phyloP scores from a whole-genome alignment of 768 basidiomycete species.

The Brasilioporus rufonigricans region DNA sequence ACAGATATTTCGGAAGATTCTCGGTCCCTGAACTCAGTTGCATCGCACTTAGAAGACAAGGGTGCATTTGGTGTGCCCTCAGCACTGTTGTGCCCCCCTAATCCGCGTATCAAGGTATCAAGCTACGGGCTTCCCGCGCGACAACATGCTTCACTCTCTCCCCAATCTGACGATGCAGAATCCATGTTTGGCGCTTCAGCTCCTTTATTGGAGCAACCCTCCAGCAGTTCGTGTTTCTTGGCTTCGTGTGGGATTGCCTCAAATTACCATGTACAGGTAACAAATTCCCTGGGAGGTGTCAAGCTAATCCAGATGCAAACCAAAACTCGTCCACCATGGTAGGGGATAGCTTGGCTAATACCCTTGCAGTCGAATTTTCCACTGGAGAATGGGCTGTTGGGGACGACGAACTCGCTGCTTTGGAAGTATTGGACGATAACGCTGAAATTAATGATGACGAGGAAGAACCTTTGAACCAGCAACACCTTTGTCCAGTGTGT shows the following conservation, averaged over 20 bases:
- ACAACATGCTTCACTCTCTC: neutral
- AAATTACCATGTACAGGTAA: constrained; percentile 3
- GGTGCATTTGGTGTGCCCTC: constrained; percentile 27
- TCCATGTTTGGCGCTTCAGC: constrained; percentile 20
- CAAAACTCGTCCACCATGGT: neutral
- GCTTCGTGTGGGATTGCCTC: neutral
- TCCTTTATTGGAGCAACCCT: constrained; percentile 10
- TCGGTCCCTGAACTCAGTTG: neutral
- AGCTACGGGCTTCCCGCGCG: no score
- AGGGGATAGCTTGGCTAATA: neutral
- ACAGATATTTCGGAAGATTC: neutral
- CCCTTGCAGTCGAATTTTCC: constrained; percentile 16
- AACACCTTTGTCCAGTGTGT: constrained; percentile 28
- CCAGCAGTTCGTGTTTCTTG: constrained; percentile 13
- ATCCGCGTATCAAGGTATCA: neutral
- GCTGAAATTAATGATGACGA: constrained; percentile 26
- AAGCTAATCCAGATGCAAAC: neutral
- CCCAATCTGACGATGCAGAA: neutral
- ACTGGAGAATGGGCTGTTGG: constrained; percentile 66
- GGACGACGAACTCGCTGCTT: constrained; percentile 60
- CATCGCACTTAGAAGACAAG: neutral
- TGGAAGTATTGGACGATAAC: constrained; percentile 28
- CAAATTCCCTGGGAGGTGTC: neutral
- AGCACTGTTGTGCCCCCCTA: constrained; percentile 16
- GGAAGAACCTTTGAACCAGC: constrained; percentile 2